These are phyloP conservation scores for Podospora tetraspora DNA, from an alignment of 495 filamentous ascomycete genomes.

Conservation along the genomic window DNA sequence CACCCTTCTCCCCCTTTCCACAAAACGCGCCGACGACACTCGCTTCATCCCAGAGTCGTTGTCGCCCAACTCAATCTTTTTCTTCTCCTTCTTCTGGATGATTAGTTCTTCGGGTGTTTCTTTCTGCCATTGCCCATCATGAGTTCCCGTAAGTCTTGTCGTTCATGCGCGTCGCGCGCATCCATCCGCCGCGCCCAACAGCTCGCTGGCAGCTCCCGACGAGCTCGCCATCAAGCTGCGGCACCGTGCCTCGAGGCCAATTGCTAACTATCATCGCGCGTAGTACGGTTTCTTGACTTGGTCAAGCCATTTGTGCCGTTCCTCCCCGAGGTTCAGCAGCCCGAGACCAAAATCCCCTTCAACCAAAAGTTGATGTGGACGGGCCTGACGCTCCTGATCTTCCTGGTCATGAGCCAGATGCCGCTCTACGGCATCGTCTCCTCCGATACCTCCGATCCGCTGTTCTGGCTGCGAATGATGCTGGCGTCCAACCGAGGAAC, in stretches of 20 bases:
- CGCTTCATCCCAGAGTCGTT: conserved; percentile 31
- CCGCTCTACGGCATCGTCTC: conserved; percentile 94
- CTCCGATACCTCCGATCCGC: conserved; percentile 91
- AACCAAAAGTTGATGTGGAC: conserved; percentile 99
- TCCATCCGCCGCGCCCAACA: conserved; percentile 35
- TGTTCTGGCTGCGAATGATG: conserved; percentile 99
- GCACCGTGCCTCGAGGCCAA: conserved; percentile 29
- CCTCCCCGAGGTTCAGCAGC: conserved; percentile 96
- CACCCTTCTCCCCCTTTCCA: conserved; percentile 32
- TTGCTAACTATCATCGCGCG: conserved; percentile 11
- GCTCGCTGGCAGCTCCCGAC: conserved; percentile 32
- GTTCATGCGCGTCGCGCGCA: conserved; percentile 17
- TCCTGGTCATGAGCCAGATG: conserved; percentile 99
- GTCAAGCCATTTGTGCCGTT: conserved; percentile 99
- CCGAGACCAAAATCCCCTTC: conserved; percentile 94
- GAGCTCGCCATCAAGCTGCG: conserved; percentile 23
- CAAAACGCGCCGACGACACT: conserved; percentile 37
- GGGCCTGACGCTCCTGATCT: conserved; percentile 91
- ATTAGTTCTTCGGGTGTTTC: conserved; percentile 41
- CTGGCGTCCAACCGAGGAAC: conserved; percentile 98
- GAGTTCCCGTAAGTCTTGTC: conserved; percentile 50
- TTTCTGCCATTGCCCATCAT: conserved; percentile 46
- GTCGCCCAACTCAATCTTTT: conserved; percentile 33
- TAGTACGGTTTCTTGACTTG: conserved; percentile 98
- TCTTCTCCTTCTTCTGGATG: conserved; percentile 36